Base-by-base conservation (phyloP, 805 yeast genomes). In the Metschnikowia bowlesiae region DNA sequence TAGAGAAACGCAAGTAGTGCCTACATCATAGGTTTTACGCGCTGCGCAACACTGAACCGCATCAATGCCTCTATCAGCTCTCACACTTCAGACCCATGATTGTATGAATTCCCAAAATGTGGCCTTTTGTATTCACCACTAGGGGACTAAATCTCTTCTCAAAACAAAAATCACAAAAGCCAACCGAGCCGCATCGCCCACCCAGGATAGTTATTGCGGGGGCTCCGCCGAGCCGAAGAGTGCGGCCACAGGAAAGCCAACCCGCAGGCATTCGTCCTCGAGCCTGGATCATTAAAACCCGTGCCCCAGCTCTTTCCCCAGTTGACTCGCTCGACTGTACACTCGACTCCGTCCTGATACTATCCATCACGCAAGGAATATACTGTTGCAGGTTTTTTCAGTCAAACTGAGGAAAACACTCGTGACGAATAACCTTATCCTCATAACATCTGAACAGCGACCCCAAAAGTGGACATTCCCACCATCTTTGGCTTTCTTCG, bases 281-380 rank as follows among this genome's bases (percentile, higher is more conserved):
- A 33, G 26, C 6, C 38, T 22, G 44, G 7, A 31, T 31, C 36
- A 18, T 8, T 31, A 26, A 42, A 42, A 42, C 45, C 45, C 45
- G 45, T 42, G 22, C 45, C 29, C 31, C 45, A 10, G 10, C 22
- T 11, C 30, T 32, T 41, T 42, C 45, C 45, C 38, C 31, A 42
- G n/a, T 42, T 22, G n/a, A 39, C 22, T 18, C 38, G 34, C 18
- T 38, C 33, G 38, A 42, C 45, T 42, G 45, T 42, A 33, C 45
- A 11, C 37, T 9, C 6, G 8, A 42, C n/a, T 22, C n/a, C 45
- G 34, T 26, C 29, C 38, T 34, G 32, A 33, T 34, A 42, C 36
- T 31, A 30, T 26, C 22, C 38, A 42, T 34, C 45, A 42, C 45
- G 45, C 45, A 42, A 42, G 14, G n/a, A 33, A 8, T 33, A 18